phyloP scores from a whole-genome alignment of 2,329 filamentous ascomycete species.

The Fusarium sp. region DNA sequence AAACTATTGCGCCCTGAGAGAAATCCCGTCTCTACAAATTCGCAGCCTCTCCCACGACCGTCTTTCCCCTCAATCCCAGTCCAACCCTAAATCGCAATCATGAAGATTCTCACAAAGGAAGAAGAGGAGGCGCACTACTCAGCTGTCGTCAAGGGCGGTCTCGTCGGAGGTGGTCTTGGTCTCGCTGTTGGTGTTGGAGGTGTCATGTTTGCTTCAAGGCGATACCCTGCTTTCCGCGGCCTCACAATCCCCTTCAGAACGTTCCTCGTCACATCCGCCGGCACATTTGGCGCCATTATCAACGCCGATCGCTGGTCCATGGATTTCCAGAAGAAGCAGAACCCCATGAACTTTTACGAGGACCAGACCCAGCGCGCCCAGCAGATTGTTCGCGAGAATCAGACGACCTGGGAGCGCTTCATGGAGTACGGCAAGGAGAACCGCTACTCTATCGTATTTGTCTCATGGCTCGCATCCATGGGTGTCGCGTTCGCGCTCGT shows the following conservation, averaged over 20 bases:
- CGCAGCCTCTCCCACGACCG: not conserved
- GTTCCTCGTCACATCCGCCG: slow-evolving; percentile 85
- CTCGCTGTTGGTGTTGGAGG: slow-evolving; percentile 73
- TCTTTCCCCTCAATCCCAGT: not conserved
- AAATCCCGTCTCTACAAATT: slow-evolving; percentile 9
- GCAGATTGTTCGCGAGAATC: slow-evolving; percentile 64
- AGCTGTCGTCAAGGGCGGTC: slow-evolving; percentile 81
- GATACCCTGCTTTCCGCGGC: slow-evolving; percentile 80
- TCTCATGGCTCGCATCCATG: slow-evolving; percentile 85
- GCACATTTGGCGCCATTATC: slow-evolving; percentile 89
- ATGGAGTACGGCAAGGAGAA: slow-evolving; percentile 81
- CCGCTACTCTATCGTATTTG: slow-evolving; percentile 87
- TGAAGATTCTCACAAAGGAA: slow-evolving; percentile 97
- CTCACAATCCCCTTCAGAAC: slow-evolving; percentile 90
- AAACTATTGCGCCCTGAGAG: not conserved
- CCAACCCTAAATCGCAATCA: slow-evolving; percentile 56
- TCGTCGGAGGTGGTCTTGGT: slow-evolving; percentile 77
- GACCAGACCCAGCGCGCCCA: slow-evolving; percentile 69
- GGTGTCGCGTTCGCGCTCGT: slow-evolving; percentile 78
- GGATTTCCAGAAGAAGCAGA: slow-evolving; percentile 74
- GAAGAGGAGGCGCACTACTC: slow-evolving; percentile 89
- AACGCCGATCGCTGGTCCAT: slow-evolving; percentile 78
- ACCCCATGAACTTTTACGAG: slow-evolving; percentile 74
- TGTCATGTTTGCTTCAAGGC: slow-evolving; percentile 73
- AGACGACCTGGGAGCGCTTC: slow-evolving; percentile 68